A percentile compares a stretch with the other conserved stretches of the same genome.
phyloP scores from a whole-genome alignment of 2,329 filamentous ascomycete genomes.

The Aotearoamyces nothofagi region DNA sequence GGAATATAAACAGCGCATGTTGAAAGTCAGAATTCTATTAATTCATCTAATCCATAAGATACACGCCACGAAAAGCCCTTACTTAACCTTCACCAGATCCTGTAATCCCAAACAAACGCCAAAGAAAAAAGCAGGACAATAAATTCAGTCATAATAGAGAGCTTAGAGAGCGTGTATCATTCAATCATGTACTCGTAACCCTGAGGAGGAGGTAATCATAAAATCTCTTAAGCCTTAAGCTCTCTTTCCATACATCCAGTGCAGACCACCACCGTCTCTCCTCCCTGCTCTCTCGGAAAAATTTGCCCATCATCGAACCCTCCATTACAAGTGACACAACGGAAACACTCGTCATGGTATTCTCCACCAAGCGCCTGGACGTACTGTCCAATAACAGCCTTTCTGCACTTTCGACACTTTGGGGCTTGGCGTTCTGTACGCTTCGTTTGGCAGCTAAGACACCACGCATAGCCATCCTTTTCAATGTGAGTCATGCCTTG shows the following conservation, averaged over 20 bases:
- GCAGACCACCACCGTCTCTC: conserved; percentile 38
- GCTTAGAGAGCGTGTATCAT: no score
- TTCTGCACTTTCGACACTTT: conserved; percentile 75
- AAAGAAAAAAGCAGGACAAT: no score
- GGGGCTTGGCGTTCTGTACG: conserved; percentile 77
- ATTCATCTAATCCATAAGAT: no score
- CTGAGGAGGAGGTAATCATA: no score
- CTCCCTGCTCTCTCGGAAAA: conserved; percentile 41
- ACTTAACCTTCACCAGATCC: no score
- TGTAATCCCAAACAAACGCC: no score
- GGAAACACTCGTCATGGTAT: conserved; percentile 90
- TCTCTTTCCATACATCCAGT: conserved; percentile 44
- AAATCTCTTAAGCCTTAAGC: conserved; percentile 30
- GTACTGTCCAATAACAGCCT: conserved; percentile 77
- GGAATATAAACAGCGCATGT: no score
- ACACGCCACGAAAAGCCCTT: no score
- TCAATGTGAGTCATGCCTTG: conserved; percentile 61
- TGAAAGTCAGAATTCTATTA: no score
- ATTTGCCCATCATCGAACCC: conserved; percentile 51
- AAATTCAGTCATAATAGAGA: no score
- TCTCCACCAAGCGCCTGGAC: conserved; percentile 78
- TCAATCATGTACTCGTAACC: no score
- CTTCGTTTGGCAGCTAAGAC: conserved; percentile 81
- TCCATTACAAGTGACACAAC: conserved; percentile 49
- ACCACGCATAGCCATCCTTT: conserved; percentile 97